A percentile compares a stretch with the other conserved stretches of the same genome.
Conservation (phyloP, 1,139 yeast genomes). For the Scheffersomyces insectosa region DNA sequence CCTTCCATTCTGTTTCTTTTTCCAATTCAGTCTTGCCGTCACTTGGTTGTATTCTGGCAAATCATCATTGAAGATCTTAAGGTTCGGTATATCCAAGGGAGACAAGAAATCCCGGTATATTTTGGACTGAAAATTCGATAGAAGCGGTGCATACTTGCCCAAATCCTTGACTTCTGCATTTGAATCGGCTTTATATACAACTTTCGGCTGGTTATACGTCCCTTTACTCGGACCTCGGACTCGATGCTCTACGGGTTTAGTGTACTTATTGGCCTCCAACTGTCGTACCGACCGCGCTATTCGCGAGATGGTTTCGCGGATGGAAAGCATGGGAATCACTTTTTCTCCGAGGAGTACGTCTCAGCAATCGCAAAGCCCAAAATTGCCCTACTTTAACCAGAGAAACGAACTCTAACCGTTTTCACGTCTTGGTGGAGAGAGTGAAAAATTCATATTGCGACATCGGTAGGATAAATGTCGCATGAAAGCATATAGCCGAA, state of each 20-base stretch:
- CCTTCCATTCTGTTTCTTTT: conserved; percentile 14
- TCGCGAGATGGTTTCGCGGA: conserved; percentile 24
- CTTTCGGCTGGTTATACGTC: neutral
- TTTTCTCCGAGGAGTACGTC: too few relatives aligned
- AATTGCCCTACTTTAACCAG: too few relatives aligned
- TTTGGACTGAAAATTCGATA: conserved; percentile 19
- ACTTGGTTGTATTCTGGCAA: conserved; percentile 21
- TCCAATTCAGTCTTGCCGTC: conserved; percentile 31
- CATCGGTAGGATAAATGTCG: too few relatives aligned
- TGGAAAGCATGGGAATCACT: conserved; percentile 15
- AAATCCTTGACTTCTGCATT: too few relatives aligned
- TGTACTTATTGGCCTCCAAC: conserved; percentile 13
- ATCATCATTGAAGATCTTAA: conserved; percentile 31
- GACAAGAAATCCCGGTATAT: conserved; percentile 35
- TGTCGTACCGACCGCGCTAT: conserved; percentile 23
- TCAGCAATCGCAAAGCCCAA: too few relatives aligned
- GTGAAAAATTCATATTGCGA: too few relatives aligned
- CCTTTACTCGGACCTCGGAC: neutral
- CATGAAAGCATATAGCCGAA: too few relatives aligned
- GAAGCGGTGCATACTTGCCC: neutral
- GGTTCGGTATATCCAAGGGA: conserved; percentile 37
- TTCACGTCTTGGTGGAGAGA: too few relatives aligned
- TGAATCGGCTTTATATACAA: too few relatives aligned
- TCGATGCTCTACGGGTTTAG: neutral
- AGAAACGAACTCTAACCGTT: too few relatives aligned